These are phyloP conservation scores for Juncus inflexus DNA, from an alignment of 176 grass and related monocot species.

Conservation along the genomic window DNA sequence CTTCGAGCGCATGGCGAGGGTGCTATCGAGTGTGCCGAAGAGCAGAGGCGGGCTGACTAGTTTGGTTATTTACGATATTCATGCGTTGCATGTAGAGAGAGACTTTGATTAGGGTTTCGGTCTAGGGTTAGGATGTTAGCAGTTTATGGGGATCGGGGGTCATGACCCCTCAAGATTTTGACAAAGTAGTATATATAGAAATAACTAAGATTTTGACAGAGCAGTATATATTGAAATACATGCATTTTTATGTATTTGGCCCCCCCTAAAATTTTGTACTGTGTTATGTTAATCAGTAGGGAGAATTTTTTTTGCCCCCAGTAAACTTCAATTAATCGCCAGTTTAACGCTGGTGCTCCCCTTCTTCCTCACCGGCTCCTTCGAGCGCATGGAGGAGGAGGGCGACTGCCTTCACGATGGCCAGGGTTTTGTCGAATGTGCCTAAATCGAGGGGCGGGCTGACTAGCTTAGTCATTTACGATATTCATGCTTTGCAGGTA, in stretches of 20 bases:
- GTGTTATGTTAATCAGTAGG: too few species aligned
- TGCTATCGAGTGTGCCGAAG: slow-evolving; percentile 84
- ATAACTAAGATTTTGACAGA: too few species aligned
- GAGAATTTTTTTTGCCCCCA: too few species aligned
- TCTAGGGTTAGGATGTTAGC: too few species aligned
- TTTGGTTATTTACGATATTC: slow-evolving; percentile 95
- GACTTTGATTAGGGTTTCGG: too few species aligned
- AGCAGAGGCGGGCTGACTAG: slow-evolving; percentile 85
- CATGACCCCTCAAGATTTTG: too few species aligned
- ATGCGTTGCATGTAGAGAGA: slow-evolving; percentile 64
- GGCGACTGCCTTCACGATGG: slow-evolving; percentile 92
- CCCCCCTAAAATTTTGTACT: too few species aligned
- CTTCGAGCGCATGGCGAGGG: slow-evolving; percentile 82
- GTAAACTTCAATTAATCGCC: too few species aligned
- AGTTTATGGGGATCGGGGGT: too few species aligned
- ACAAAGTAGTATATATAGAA: too few species aligned
- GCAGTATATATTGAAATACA: too few species aligned
- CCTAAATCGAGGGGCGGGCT: slow-evolving; percentile 90
- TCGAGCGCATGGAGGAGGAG: slow-evolving; percentile 94
- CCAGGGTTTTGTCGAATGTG: slow-evolving; percentile 78
- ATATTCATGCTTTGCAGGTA: slow-evolving; percentile 91
- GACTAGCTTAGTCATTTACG: slow-evolving; percentile 88
- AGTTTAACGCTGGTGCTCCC: slow-evolving; percentile 91
- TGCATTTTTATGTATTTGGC: too few species aligned
- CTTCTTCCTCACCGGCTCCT: slow-evolving; percentile 92